A percentile compares a stretch with the other conserved stretches of the same genome.
These are phyloP conservation scores for Yarrowia sp. DNA, from an alignment of 805 yeast genomes.

Conservation along the genomic window DNA sequence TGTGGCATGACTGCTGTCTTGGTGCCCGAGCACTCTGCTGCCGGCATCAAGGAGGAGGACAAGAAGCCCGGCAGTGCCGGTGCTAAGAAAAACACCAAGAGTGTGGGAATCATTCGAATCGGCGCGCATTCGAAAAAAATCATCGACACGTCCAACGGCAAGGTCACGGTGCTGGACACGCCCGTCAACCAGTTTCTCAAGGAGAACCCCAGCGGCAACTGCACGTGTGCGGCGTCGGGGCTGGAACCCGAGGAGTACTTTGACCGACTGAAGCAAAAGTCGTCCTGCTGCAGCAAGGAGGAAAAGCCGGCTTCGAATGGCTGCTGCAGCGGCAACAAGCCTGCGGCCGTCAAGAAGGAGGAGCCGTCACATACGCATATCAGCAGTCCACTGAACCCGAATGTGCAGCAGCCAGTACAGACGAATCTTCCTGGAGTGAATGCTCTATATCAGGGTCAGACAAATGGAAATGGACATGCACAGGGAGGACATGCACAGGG, in stretches of 20 bases:
- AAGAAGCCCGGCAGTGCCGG: background rate
- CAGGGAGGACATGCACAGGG: background rate
- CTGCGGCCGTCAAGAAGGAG: background rate
- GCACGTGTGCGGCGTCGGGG: conserved; percentile 16
- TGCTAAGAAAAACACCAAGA: conserved; percentile 17
- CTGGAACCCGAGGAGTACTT: conserved; percentile 22
- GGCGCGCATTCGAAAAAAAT: conserved; percentile 32
- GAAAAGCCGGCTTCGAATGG: background rate
- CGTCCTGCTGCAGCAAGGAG: conserved; percentile 6
- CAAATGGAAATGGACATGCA: too few relatives aligned
- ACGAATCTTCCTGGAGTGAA: background rate
- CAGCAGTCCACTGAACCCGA: background rate
- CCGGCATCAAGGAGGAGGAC: conserved; percentile 17
- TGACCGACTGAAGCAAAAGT: conserved; percentile 9
- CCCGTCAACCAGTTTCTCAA: conserved; percentile 24
- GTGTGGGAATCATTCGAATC: conserved; percentile 31
- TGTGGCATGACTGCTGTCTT: conserved; percentile 21
- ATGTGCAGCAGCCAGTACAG: too few relatives aligned
- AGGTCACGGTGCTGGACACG: conserved; percentile 30
- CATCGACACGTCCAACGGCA: conserved; percentile 33
- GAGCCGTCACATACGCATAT: background rate
- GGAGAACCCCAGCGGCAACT: conserved; percentile 21
- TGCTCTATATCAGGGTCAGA: background rate
- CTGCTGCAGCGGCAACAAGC: conserved; percentile 6
- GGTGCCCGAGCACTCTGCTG: conserved; percentile 24